phyloP scores from a whole-genome alignment of 2,329 filamentous ascomycete genomes.

The Stagonosporopsis rhizophila region DNA sequence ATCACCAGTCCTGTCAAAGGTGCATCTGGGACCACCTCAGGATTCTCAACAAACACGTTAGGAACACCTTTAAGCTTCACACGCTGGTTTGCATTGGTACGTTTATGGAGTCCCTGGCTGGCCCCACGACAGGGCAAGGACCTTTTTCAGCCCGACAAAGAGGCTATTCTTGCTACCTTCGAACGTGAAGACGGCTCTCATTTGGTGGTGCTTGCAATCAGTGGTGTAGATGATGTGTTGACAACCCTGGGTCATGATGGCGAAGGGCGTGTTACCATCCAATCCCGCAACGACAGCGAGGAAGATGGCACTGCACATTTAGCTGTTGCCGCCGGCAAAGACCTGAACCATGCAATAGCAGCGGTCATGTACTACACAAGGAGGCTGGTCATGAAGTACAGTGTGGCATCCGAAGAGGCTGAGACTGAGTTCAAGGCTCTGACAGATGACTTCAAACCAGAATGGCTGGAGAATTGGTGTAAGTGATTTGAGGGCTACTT shows the following conservation, averaged over 20 bases:
- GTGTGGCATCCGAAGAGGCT: constrained; percentile 54
- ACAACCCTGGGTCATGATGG: constrained; percentile 71
- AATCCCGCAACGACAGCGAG: constrained; percentile 74
- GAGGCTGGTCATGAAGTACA: constrained; percentile 61
- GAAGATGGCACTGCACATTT: constrained; percentile 65
- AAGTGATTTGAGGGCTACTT: constrained; percentile 6
- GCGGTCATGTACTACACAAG: constrained; percentile 90
- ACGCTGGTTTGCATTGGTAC: constrained; percentile 83
- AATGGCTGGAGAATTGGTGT: constrained; percentile 85
- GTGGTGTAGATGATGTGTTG: constrained; percentile 73
- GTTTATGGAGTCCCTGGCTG: constrained; percentile 83
- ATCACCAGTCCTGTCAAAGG: constrained; percentile 64
- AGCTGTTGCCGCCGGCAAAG: constrained; percentile 73
- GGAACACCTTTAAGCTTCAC: constrained; percentile 69
- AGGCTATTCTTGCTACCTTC: constrained; percentile 81
- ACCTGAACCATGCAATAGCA: constrained; percentile 77
- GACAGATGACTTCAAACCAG: constrained; percentile 59
- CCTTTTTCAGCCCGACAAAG: constrained; percentile 73
- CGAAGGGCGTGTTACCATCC: constrained; percentile 71
- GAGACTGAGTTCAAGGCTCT: constrained; percentile 57
- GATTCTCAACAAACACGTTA: constrained; percentile 63
- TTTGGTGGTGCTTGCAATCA: constrained; percentile 79
- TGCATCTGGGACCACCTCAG: constrained; percentile 65
- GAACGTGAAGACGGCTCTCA: constrained; percentile 74
- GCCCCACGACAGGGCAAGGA: constrained; percentile 82